A percentile compares a stretch with the other conserved stretches of the same genome.
These are phyloP conservation scores for Kalanchoe fedtschenkoi DNA, from an alignment of 164 flowering plant genomes.

Conservation along the genomic window DNA sequence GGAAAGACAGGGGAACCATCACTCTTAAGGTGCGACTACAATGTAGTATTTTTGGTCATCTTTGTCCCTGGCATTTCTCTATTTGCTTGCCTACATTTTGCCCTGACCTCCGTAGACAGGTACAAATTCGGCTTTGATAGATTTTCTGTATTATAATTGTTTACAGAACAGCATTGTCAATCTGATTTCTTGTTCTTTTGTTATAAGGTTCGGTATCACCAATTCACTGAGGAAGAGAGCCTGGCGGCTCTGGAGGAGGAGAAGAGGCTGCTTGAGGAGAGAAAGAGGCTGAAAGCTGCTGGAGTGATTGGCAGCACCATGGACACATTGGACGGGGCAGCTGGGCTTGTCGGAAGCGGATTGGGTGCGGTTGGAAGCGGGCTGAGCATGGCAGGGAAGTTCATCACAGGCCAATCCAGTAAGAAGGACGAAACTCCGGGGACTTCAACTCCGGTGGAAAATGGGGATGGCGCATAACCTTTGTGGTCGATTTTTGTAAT, in stretches of 20 bases:
- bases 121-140: too few relatives aligned
- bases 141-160: too few relatives aligned
- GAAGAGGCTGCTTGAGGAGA: slow-evolving; percentile 58
- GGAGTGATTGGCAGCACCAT: slow-evolving; percentile 87
- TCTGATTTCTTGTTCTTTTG: too few relatives aligned
- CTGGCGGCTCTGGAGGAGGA: too few relatives aligned
- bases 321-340: slow-evolving; percentile 86
- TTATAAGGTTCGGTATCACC: slow-evolving; percentile 52
- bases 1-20: slow-evolving; percentile 81
- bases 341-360: slow-evolving; percentile 46
- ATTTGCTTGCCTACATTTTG: too few relatives aligned
- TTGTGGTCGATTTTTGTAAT: too few relatives aligned
- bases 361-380: slow-evolving; percentile 65
- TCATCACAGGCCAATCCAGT: slow-evolving; percentile 54
- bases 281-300: slow-evolving; percentile 66
- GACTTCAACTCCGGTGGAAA: slow-evolving; percentile 49
- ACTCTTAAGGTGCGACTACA: slow-evolving; percentile 50
- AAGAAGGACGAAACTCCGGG: too few relatives aligned
- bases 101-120: neutral
- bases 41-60: neutral
- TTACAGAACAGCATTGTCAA: too few relatives aligned
- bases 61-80: neutral
- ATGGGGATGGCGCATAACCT: slow-evolving; percentile 57
- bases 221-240: slow-evolving; percentile 72
- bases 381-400: slow-evolving; percentile 74